A percentile compares a stretch with the other conserved stretches of the same genome.
These are phyloP conservation scores for Solanum arcanum DNA, from an alignment of 257 asterid species.

Conservation along the genomic window DNA sequence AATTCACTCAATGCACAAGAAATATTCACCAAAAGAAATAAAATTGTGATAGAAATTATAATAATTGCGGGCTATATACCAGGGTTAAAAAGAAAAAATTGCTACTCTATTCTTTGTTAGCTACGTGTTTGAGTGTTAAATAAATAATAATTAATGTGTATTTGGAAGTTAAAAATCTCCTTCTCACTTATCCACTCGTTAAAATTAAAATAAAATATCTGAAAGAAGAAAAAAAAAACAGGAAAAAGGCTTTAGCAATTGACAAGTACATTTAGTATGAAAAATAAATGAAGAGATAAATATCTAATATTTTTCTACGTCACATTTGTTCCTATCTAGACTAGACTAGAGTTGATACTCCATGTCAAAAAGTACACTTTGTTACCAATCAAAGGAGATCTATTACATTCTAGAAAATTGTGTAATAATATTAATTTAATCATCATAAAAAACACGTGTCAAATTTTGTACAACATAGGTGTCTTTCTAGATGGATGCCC, in stretches of 20 bases:
- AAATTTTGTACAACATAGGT: neutral
- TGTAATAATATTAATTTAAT: neutral
- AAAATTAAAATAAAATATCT: neutral
- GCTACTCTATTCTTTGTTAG: neutral
- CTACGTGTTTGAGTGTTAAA: neutral
- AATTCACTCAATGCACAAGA: fast-evolving
- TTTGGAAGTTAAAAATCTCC: neutral
- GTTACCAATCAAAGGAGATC: neutral
- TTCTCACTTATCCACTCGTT: neutral
- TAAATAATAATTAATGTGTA: neutral
- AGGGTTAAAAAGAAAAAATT: too few relatives aligned
- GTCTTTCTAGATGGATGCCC: neutral
- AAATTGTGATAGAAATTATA: too few relatives aligned
- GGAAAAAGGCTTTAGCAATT: neutral
- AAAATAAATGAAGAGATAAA: neutral
- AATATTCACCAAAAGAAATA: too few relatives aligned
- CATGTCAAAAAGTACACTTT: neutral
- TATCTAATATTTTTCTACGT: neutral
- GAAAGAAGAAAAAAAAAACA: too few relatives aligned
- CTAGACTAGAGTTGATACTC: neutral
- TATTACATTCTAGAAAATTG: neutral
- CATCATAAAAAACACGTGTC: neutral
- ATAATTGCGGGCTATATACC: neutral
- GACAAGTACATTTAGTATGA: neutral
- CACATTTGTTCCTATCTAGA: neutral